These are phyloP conservation scores for Ophiostoma novo-ulmi DNA, from an alignment of 2,329 filamentous ascomycete genomes.

Conservation along the genomic window DNA sequence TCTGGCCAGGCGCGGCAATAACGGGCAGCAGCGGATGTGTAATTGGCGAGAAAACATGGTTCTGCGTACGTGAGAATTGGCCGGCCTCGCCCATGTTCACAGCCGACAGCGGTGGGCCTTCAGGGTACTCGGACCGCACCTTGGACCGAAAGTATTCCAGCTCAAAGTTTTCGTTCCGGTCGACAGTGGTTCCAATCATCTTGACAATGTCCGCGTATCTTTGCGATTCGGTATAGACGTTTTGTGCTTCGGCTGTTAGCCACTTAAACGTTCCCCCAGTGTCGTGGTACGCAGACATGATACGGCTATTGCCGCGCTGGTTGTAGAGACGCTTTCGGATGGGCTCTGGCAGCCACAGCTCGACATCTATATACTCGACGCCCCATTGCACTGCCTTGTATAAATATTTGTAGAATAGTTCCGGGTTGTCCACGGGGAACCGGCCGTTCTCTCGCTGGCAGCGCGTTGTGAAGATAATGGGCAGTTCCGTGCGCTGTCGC, in stretches of 20 bases:
- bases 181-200: slow-evolving; percentile 80
- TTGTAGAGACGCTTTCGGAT: slow-evolving; percentile 65
- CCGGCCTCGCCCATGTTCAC: slow-evolving; percentile 86
- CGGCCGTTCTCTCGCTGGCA: slow-evolving; percentile 77
- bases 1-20: slow-evolving; percentile 78
- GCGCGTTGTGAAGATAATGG: slow-evolving; percentile 84
- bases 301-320: slow-evolving; percentile 69
- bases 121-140: slow-evolving; percentile 63
- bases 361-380: slow-evolving; percentile 84
- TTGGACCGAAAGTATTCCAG: slow-evolving; percentile 81
- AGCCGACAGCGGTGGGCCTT: slow-evolving; percentile 69
- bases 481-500: slow-evolving; percentile 75
- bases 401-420: slow-evolving; percentile 72
- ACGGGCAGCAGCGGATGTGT: slow-evolving; percentile 79
- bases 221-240: slow-evolving; percentile 65
- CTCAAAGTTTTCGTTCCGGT: slow-evolving; percentile 82
- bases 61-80: slow-evolving; percentile 75
- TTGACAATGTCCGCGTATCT: slow-evolving; percentile 81
- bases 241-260: slow-evolving; percentile 67
- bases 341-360: slow-evolving; percentile 76
- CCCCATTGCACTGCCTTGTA: slow-evolving; percentile 82
- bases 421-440: slow-evolving; percentile 76
- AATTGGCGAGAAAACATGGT: slow-evolving; percentile 82
- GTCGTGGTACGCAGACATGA: slow-evolving; percentile 90
- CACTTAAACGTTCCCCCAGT: slow-evolving; percentile 81